These are phyloP conservation scores for Penicillium antarcticum DNA, from an alignment of 495 filamentous ascomycete species.

Conservation along the genomic window DNA sequence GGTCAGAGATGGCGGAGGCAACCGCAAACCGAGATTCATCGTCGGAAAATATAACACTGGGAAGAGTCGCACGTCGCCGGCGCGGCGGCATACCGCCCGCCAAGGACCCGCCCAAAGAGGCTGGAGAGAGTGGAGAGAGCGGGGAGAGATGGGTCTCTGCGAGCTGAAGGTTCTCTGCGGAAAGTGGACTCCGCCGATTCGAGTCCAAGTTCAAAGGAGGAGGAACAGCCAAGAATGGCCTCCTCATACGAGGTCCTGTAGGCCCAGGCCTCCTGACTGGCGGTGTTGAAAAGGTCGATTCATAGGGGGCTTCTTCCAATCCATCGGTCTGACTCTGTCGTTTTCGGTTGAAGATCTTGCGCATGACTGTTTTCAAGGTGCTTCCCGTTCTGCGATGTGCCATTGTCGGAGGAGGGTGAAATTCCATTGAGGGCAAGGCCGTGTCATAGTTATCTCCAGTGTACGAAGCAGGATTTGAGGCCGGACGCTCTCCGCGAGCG, in stretches of 20 bases:
- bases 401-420: slow-evolving; percentile 15
- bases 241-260: not conserved
- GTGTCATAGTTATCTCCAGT: slow-evolving; percentile 23
- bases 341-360: slow-evolving; percentile 45
- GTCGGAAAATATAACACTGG: slow-evolving; percentile 43
- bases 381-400: slow-evolving; percentile 41
- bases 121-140: slow-evolving; percentile 13
- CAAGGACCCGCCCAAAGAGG: slow-evolving; percentile 19
- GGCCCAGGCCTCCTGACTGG: slow-evolving; percentile 2
- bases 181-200: slow-evolving; percentile 26
- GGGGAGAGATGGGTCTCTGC: slow-evolving; percentile 18
- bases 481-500: slow-evolving; percentile 15
- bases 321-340: slow-evolving; percentile 36
- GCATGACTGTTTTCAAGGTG: slow-evolving; percentile 47
- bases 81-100: slow-evolving; percentile 19
- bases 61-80: slow-evolving; percentile 41
- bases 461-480: slow-evolving; percentile 16
- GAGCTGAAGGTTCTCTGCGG: slow-evolving; percentile 18
- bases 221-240: slow-evolving; percentile 17
- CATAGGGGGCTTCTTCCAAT: slow-evolving; percentile 24
- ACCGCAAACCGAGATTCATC: slow-evolving; percentile 36
- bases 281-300: slow-evolving; percentile 9
- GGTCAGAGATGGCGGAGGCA: slow-evolving; percentile 24
- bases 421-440: slow-evolving; percentile 25
- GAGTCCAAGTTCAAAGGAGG: slow-evolving; percentile 24